Evolutionary conservation across 495 filamentous ascomycete species (phyloP), one percentile per base, ranked within the genome.

Genomic region (Aspergillus indologenus): DNA sequence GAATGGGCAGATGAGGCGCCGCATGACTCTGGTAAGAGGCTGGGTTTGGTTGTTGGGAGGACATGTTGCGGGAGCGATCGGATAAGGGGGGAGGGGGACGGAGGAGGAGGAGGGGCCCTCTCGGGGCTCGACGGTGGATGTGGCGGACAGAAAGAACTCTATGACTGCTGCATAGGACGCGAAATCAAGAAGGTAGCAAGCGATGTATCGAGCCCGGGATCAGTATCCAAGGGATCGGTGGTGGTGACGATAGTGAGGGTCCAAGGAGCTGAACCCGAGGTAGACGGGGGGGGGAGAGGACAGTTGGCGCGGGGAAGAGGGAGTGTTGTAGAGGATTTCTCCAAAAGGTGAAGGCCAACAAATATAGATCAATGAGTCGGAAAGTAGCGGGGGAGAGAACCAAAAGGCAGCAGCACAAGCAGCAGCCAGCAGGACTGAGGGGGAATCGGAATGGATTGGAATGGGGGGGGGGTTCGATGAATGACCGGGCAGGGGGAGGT

Each of bases 11-110:
- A 52, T 68, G 69, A 29, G 65, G 58, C 42, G 69, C 66, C 24
- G 71, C 51, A 57, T 74, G 71, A 50, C 70, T 69, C 52, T 71
- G 71, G 53, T 70, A 57, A 57, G 68, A 48, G 46, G 70, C 70
- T 21, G 61, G 12, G 46, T 62, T 56, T 24, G 70, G 59, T 56
- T 70, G 64, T 57, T 70, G 67, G 59, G 74, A 71, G 55, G 56
- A 57, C 73, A 76, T 78, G 64, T 53, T 70, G 34, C 34, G 64
- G 59, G 51, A 53, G 61, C 43, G 23, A 57, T 61, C 61, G 65
- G 68, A 68, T 70, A 60, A 60, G 59, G 61, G 67, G 68, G 73
- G 62, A 44, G 53, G 26, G 26, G 58, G 45, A 47, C 45, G 55
- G 29, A 31, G 58, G 45, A 47, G 45, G 47, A 18, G 26, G 47